These are phyloP conservation scores for Phytopythium montanum DNA, from an alignment of 352 stramenopile genomes.

Conservation along the genomic window DNA sequence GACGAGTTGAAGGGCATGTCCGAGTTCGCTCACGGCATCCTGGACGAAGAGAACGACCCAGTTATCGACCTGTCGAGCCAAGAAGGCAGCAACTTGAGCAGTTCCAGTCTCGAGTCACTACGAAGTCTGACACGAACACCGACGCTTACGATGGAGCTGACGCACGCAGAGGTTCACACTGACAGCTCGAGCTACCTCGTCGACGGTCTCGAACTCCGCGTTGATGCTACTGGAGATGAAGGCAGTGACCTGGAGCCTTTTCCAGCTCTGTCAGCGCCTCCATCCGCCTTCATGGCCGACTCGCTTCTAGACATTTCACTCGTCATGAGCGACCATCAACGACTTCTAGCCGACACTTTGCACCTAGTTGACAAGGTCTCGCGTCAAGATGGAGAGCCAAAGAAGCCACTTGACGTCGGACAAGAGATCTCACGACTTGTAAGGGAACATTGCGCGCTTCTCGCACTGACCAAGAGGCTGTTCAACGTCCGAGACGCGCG, in stretches of 20 bases:
- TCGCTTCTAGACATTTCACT: slow-evolving; percentile 71
- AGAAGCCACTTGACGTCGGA: slow-evolving; percentile 25
- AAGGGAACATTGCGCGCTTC: slow-evolving; percentile 45
- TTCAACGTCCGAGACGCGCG: slow-evolving; percentile 54
- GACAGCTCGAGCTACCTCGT: background rate
- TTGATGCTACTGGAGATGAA: background rate
- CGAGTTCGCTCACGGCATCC: slow-evolving; percentile 55
- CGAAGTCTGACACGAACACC: slow-evolving; percentile 26
- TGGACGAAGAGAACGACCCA: slow-evolving; percentile 41
- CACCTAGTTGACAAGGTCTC: slow-evolving; percentile 42
- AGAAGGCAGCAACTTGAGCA: slow-evolving; percentile 43
- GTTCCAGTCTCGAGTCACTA: slow-evolving; percentile 28
- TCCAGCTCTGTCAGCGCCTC: slow-evolving; percentile 5
- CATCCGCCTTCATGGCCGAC: slow-evolving; percentile 36
- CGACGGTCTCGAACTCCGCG: slow-evolving; percentile 6
- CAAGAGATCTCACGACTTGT: slow-evolving; percentile 49
- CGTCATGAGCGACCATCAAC: slow-evolving; percentile 73
- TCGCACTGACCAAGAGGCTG: slow-evolving; percentile 39
- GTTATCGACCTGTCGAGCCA: background rate
- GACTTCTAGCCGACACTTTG: slow-evolving; percentile 46
- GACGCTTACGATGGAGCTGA: slow-evolving; percentile 13
- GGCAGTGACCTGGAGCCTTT: background rate
- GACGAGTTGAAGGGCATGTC: slow-evolving; percentile 55
- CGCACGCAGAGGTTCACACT: background rate
- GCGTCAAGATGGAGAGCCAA: slow-evolving; percentile 8